Evolutionary conservation across 2,329 filamentous ascomycete genomes (phyloP), one percentile per base, ranked within the genome.

Genomic region (Alternaria incomplexa): DNA sequence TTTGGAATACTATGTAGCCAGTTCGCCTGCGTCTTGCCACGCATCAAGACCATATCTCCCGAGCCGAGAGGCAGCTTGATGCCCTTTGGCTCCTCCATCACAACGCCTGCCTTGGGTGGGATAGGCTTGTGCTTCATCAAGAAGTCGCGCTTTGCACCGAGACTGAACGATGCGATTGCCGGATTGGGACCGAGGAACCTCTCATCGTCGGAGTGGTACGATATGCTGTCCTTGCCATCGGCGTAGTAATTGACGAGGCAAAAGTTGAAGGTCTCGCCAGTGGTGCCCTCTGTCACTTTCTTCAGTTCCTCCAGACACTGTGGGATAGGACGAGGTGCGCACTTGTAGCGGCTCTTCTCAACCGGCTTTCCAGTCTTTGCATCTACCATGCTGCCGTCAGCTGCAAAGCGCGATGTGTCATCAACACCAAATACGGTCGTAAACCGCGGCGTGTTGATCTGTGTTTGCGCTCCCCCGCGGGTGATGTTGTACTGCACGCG

Each of bases 171-270:
- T 1, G 91, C 91, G 57, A 95, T 94, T 9, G 88, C 86, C 0
- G 92, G 91, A 17, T 90, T 81, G 0, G 80, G 67, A 0, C 91
- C 92, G 0, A 95, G 84, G 69, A 95, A 96, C 6, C 87, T 84
- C 81, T 95, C 92, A 72, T 95, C 91, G 69, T 95, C 92, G 52
- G 89, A 91, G 78, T 95, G 91, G 73, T 91, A 95, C 11, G 89
- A 87, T 52, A 95, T 95, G 68, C 90, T 92, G 76, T 95, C 91
- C 6, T 87, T 82, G 0, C 92, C 91, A 4, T 86, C 87, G n/a
- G 90, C 89, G 74, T 95, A 95, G 81, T 95, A 95, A 73, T 95
- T 95, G 5, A 95, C 90, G 1, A 95, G 84, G 63, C 89, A 91
- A 75, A 94, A 93, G 75, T 95, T 95, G 80, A 91, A 95, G 1